Conservation (phyloP, 495 filamentous ascomycete species). For the Podospora fimiseda region DNA sequence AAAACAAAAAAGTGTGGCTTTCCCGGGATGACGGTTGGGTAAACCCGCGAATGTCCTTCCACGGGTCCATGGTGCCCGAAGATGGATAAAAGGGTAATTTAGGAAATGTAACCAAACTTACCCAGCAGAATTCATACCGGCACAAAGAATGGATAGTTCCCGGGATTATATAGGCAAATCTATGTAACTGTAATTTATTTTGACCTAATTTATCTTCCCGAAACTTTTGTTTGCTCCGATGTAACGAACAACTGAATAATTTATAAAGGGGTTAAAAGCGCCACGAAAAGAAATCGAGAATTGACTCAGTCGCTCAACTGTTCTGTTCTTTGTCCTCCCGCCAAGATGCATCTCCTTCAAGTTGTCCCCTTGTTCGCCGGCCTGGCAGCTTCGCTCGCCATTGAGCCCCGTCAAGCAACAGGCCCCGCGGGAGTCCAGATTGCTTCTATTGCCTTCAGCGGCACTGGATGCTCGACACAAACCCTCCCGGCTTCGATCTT, state of each 20-base stretch:
- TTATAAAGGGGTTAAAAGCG: too few species aligned
- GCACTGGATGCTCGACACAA: constrained; percentile 6
- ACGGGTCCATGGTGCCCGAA: constrained; percentile 2
- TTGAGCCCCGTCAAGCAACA: not conserved
- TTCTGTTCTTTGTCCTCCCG: not conserved
- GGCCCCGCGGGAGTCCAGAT: constrained; percentile 3
- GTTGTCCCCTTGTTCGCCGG: constrained; percentile 11
- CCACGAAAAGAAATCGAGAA: too few species aligned
- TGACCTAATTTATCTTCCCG: too few species aligned
- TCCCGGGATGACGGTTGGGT: constrained; percentile 16
- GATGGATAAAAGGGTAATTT: constrained; percentile 17
- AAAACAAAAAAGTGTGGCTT: constrained; percentile 1
- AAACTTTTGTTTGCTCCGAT: too few species aligned
- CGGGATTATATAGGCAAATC: constrained; percentile 1
- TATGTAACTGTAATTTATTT: constrained; percentile 2
- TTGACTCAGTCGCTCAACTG: not conserved
- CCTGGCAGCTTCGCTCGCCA: constrained; percentile 8
- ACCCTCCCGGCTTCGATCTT: not conserved
- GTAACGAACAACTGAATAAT: too few species aligned
- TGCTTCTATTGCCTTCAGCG: constrained; percentile 2
- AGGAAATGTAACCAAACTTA: constrained; percentile 13
- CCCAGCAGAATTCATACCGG: constrained; percentile 9
- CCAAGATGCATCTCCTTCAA: constrained; percentile 9
- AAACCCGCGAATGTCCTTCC: constrained; percentile 8
- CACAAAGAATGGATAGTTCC: too few species aligned